These are phyloP conservation scores for Nannochloris sp. DNA, from an alignment of 139 green algal species.

Conservation along the genomic window DNA sequence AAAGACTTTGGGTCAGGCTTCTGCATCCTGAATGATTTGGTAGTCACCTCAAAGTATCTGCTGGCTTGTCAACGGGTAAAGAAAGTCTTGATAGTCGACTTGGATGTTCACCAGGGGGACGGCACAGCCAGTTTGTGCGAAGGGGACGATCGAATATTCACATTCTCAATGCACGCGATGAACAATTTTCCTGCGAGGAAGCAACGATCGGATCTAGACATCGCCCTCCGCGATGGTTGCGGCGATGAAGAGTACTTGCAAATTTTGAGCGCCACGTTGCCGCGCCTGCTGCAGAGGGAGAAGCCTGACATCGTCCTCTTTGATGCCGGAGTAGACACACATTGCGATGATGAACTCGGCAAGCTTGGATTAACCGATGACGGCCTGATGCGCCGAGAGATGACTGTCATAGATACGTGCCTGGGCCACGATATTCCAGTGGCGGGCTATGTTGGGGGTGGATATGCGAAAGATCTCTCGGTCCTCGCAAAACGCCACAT, in stretches of 20 bases:
- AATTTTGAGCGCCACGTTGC: slow-evolving; percentile 35
- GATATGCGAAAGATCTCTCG: slow-evolving; percentile 54
- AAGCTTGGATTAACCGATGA: slow-evolving; percentile 47
- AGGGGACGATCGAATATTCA: slow-evolving; percentile 39
- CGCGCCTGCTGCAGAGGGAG: slow-evolving; percentile 39
- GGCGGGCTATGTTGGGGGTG: slow-evolving; percentile 65
- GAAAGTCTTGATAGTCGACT: slow-evolving; percentile 72
- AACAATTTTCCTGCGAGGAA: slow-evolving; percentile 82
- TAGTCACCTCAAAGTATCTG: slow-evolving; percentile 47
- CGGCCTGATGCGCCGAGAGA: slow-evolving; percentile 61
- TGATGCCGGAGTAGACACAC: slow-evolving; percentile 75
- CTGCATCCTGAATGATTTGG: slow-evolving; percentile 87
- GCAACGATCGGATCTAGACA: slow-evolving; percentile 56
- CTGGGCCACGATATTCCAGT: slow-evolving; percentile 28
- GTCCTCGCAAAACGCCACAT: slow-evolving; percentile 57
- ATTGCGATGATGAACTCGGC: slow-evolving; percentile 63
- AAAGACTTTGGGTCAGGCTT: slow-evolving; percentile 58
- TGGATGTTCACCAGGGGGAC: slow-evolving; percentile 84
- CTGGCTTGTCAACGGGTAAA: slow-evolving; percentile 27
- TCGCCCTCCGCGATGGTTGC: slow-evolving; percentile 57
- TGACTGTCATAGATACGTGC: slow-evolving; percentile 53
- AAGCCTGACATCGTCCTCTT: slow-evolving; percentile 77
- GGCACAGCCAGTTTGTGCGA: slow-evolving; percentile 52
- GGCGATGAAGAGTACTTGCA: slow-evolving; percentile 52
- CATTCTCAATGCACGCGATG: slow-evolving; percentile 61